Evolutionary conservation across 768 basidiomycete genomes (phyloP), one percentile per base, ranked within the genome.

Genomic region (Pleurotus tuoliensis): DNA sequence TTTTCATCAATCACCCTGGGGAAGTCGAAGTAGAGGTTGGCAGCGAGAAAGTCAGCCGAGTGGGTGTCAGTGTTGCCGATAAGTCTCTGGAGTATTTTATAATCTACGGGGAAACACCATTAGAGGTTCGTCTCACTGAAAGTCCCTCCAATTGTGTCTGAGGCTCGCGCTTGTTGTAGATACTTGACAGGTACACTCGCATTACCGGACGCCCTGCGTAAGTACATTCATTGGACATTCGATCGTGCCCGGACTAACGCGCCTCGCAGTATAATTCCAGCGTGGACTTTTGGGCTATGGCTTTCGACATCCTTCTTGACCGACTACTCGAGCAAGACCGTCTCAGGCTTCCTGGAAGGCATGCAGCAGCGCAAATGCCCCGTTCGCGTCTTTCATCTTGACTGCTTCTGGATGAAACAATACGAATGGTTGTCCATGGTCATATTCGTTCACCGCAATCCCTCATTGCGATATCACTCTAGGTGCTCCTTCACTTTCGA

Each of bases 231-330:
- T 64, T 60, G 47, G 63, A 20, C 41, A 63, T 56, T 68, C 68
- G 47, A 52, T n/a, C 30, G 11, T 53, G 56, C 44, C 25, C 51
- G 59, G 56, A 47, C n/a, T 30, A 8, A 62, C 65, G 11, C 44
- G 53, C 62, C 30, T 60, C 70, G 37, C 68, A 88, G 82, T 3
- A 69, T 89, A 6, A 73, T 89, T 25, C 88, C 88, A 1, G 69
- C 80, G 3, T 90, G 88, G 88, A 83, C 87, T 0, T 91, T 85
- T 63, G 88, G 88, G 2, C 80, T 90, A 3, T 90, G 88, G 86
- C 75, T 90, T 38, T 85, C 87, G 12, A 90, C 88, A 2, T 88
- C 86, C 0, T 91, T 91, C 76, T 73, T 87, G 53, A 90, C 89
- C 0, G 79, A 79, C 24, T 88, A 81, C 68, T 86, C 85, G 58